These are phyloP conservation scores for Paracorniculantispora psalliotae DNA, from an alignment of 2,329 filamentous ascomycete genomes.

Conservation along the genomic window DNA sequence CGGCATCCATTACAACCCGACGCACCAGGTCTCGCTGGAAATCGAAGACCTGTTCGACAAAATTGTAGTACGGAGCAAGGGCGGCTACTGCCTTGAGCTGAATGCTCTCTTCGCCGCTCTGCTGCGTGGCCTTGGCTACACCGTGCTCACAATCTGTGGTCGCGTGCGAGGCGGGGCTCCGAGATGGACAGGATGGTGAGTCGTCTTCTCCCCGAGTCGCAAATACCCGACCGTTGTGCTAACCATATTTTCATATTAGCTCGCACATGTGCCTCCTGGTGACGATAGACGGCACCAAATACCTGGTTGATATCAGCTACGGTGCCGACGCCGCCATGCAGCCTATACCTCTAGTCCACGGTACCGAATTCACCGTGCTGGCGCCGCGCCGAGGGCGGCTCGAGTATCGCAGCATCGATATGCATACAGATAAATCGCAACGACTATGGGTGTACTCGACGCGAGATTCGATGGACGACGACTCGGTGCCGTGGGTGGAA, in stretches of 20 bases:
- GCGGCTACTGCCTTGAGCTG: conserved; percentile 51
- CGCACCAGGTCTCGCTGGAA: conserved; percentile 33
- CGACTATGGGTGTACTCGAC: conserved; percentile 37
- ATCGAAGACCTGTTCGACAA: conserved; percentile 40
- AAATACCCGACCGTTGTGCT: no score
- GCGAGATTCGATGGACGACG: conserved; percentile 24
- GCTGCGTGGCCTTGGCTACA: conserved; percentile 44
- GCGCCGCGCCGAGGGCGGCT: conserved; percentile 42
- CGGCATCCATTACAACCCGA: conserved; percentile 44
- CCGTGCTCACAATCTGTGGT: conserved; percentile 45
- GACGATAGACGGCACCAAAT: conserved; percentile 41
- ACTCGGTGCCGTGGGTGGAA: conserved; percentile 35
- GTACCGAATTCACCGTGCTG: conserved; percentile 31
- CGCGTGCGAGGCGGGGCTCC: conserved; percentile 26
- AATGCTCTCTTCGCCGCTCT: conserved; percentile 42
- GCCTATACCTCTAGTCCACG: conserved; percentile 28
- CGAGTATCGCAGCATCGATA: conserved; percentile 26
- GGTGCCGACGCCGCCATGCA: conserved; percentile 40
- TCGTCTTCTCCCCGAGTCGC: no score
- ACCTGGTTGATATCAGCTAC: conserved; percentile 57
- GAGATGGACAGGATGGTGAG: conserved; percentile 25
- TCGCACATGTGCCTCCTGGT: conserved; percentile 57
- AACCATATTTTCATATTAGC: no score
- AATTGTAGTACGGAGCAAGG: conserved; percentile 38
- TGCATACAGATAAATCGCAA: conserved; percentile 29